These are phyloP conservation scores for Physcomitrium patens DNA, from an alignment of 225 moss, liverwort and hornwort species.

Conservation along the genomic window DNA sequence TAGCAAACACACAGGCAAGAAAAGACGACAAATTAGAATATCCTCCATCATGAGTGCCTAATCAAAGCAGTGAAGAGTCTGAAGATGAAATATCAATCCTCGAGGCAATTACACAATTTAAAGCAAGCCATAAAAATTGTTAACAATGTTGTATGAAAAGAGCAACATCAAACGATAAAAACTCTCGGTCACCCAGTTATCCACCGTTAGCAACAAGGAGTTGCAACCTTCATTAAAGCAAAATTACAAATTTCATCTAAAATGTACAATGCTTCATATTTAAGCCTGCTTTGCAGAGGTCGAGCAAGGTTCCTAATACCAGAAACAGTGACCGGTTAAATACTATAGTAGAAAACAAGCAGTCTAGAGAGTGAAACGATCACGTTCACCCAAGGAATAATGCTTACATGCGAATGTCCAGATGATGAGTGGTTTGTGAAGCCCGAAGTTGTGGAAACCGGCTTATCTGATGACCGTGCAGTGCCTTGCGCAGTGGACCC, in stretches of 20 bases:
- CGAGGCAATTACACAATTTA: background rate
- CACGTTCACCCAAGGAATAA: background rate
- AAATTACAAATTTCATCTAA: background rate
- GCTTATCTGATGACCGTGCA: slow-evolving; percentile 44
- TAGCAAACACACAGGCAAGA: slow-evolving; percentile 17
- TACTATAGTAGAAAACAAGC: background rate
- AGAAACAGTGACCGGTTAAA: no score
- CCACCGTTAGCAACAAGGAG: background rate
- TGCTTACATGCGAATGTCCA: slow-evolving; percentile 39
- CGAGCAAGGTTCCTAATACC: no score
- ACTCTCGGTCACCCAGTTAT: background rate
- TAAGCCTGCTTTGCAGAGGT: background rate
- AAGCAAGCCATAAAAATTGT: background rate
- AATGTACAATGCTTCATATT: slow-evolving; percentile 1
- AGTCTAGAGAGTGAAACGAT: slow-evolving; percentile 11
- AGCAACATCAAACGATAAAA: background rate
- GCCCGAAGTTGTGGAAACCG: slow-evolving; percentile 48
- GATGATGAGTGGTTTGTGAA: slow-evolving; percentile 35
- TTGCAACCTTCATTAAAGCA: background rate
- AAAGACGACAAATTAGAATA: slow-evolving; percentile 16
- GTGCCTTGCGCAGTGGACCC: slow-evolving; percentile 42
- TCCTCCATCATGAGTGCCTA: background rate
- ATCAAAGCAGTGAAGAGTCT: background rate
- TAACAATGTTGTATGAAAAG: slow-evolving; percentile 2
- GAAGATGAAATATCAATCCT: slow-evolving; percentile 13